Percentiles rank a stretch among this genome's conserved stretches.
phyloP scores from a whole-genome alignment of 163 green algal genomes.

The Chloromonas sp. region DNA sequence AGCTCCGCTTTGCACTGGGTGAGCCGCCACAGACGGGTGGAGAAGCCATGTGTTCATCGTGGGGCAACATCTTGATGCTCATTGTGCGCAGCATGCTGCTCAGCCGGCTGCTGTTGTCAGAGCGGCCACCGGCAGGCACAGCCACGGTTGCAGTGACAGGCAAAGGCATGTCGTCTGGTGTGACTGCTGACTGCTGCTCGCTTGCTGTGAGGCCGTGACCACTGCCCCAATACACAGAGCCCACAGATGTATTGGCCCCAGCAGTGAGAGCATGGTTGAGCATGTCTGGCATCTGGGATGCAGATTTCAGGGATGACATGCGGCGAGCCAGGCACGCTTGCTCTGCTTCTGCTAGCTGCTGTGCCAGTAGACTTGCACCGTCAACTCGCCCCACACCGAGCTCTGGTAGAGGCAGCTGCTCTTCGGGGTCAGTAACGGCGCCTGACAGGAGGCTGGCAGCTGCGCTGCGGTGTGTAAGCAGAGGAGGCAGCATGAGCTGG shows the following conservation, averaged over 20 bases:
- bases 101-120: neutral
- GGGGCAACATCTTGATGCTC: neutral
- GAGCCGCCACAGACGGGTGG: too few relatives aligned
- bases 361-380: neutral
- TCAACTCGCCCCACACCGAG: neutral
- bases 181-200: too few relatives aligned
- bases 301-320: neutral
- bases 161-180: too few relatives aligned
- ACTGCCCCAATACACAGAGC: too few relatives aligned
- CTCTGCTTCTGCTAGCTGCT: neutral
- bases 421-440: neutral
- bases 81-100: neutral
- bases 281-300: neutral
- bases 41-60: neutral
- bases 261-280: too few relatives aligned
- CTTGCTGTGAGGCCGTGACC: too few relatives aligned
- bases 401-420: neutral
- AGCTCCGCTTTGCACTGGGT: too few relatives aligned
- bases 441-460: neutral
- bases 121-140: too few relatives aligned
- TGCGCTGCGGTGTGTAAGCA: neutral
- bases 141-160: too few relatives aligned
- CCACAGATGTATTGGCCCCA: too few relatives aligned
- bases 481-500: neutral
- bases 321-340: neutral